Evolutionary conservation across 352 stramenopile genomes (phyloP), one percentile per base, ranked within the genome.

Genomic region (Phytophthora pseudosyringae): DNA sequence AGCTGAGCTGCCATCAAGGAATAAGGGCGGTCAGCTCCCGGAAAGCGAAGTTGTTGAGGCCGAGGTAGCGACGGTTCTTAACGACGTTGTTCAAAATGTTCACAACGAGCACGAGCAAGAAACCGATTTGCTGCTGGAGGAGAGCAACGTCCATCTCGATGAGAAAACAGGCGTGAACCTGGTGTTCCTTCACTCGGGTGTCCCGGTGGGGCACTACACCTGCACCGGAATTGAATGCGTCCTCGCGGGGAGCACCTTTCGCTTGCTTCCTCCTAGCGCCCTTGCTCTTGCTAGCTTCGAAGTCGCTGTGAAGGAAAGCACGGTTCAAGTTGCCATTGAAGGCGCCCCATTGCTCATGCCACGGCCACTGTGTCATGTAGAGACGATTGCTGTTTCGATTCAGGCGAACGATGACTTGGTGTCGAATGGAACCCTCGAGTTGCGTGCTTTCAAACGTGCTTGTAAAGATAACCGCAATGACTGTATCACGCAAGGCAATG

Each of bases 201-300:
- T 93, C 18, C 67, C 67, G 2, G 66, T 87, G 18, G 81, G 84
- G 2, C 33, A 38, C 3, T 93, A 91, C 56, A 67, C 65, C 5
- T 93, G 84, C 55, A 75, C 67, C 18, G 54, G 70, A 6, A 67
- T 91, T 13, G 80, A 89, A 40, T 91, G 84, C 39, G 58, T 82
- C 0, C 54, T 93, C 5, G 80, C 78, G 3, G 81, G 80, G 6
- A 84, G 71, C 26, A 71, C 74, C 2, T 90, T 93, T 41, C 60
- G 55, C 8, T 65, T 93, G 16, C 55, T 89, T 40, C 64, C 67
- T 26, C 36, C 53, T 2, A 39, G 44, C 7, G 73, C 76, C 5
- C 49, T 88, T 31, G 52, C 57, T 29, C 38, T 68, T 1, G 68
- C 78, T 18, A 49, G 28, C 11, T 91, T 94, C 45, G 65, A 77